phyloP scores from a whole-genome alignment of 768 basidiomycete genomes.

The Mycena capillaripes region DNA sequence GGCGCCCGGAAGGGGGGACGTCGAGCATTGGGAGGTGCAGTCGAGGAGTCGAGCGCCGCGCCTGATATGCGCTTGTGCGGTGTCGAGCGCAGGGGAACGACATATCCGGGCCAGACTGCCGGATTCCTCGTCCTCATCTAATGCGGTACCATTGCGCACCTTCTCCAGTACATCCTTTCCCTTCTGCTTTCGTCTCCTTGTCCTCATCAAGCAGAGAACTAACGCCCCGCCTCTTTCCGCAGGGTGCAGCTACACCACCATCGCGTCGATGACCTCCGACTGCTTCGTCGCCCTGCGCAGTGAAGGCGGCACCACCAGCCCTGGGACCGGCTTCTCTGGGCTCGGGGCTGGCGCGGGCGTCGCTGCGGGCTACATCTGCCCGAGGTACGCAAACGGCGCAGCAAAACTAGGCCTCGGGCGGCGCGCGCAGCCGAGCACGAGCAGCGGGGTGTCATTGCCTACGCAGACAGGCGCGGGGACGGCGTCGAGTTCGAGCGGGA shows the following conservation, averaged over 20 bases:
- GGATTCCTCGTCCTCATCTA: too few relatives aligned
- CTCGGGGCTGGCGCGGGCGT: constrained; percentile 20
- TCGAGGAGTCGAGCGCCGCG: too few relatives aligned
- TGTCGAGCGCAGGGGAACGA: too few relatives aligned
- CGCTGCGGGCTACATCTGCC: too few relatives aligned
- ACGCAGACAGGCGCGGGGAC: background rate
- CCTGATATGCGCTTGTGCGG: too few relatives aligned
- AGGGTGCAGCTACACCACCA: constrained; percentile 6
- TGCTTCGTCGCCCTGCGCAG: constrained; percentile 16
- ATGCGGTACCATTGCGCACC: too few relatives aligned
- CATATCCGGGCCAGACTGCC: too few relatives aligned
- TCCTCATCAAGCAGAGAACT: too few relatives aligned
- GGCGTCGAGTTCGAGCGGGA: constrained; percentile 4
- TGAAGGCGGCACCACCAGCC: constrained; percentile 11
- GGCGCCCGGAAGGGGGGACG: too few relatives aligned
- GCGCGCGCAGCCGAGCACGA: constrained; percentile 23
- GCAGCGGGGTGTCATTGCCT: constrained; percentile 5
- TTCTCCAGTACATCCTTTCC: too few relatives aligned
- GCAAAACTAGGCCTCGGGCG: background rate
- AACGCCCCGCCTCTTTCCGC: background rate
- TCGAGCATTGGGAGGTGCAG: too few relatives aligned
- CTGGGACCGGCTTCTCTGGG: constrained; percentile 11
- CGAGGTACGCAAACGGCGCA: background rate
- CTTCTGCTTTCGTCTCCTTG: too few relatives aligned
- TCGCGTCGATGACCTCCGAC: background rate